phyloP scores from a whole-genome alignment of 2,329 filamentous ascomycete genomes.

The Diaporthe longicolla region DNA sequence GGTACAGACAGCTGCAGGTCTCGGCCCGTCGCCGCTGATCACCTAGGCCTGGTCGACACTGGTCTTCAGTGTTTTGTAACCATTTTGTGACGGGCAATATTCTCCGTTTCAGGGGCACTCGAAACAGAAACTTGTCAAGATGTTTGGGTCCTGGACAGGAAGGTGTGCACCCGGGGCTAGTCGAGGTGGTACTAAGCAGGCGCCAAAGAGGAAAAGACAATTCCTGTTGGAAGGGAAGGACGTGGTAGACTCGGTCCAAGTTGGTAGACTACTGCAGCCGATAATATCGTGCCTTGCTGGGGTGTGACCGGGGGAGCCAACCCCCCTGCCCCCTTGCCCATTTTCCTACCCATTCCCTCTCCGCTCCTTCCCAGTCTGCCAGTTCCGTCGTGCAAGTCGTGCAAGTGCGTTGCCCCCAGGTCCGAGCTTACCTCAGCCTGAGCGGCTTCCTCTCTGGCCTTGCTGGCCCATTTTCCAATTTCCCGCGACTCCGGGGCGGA shows the following conservation, averaged over 20 bases:
- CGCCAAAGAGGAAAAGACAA: slow-evolving; percentile 12
- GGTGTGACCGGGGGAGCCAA: background rate
- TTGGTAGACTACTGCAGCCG: background rate
- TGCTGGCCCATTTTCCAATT: background rate
- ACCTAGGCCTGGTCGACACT: slow-evolving; percentile 10
- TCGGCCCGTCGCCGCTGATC: slow-evolving; percentile 25
- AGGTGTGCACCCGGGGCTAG: background rate
- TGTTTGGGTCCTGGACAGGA: slow-evolving; percentile 2
- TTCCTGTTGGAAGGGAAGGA: slow-evolving; percentile 24
- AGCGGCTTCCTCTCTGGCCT: background rate
- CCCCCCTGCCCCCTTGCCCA: too few species aligned
- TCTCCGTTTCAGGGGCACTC: slow-evolving; percentile 31
- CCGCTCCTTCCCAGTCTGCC: background rate
- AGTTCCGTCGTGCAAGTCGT: background rate
- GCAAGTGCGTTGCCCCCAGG: background rate
- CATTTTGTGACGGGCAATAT: slow-evolving; percentile 13
- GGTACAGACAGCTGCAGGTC: slow-evolving; percentile 17
- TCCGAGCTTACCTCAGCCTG: slow-evolving; percentile 31
- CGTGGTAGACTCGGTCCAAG: background rate
- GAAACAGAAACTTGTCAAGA: background rate
- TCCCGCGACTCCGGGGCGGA: slow-evolving; percentile 6
- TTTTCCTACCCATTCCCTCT: background rate
- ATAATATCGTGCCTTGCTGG: slow-evolving; percentile 1
- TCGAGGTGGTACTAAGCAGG: background rate
- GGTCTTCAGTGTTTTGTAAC: background rate